A percentile compares a stretch with the other conserved stretches of the same genome.
Evolutionary conservation across 306 rosid genomes (phyloP).

Genomic region (Neltuma alba): DNA sequence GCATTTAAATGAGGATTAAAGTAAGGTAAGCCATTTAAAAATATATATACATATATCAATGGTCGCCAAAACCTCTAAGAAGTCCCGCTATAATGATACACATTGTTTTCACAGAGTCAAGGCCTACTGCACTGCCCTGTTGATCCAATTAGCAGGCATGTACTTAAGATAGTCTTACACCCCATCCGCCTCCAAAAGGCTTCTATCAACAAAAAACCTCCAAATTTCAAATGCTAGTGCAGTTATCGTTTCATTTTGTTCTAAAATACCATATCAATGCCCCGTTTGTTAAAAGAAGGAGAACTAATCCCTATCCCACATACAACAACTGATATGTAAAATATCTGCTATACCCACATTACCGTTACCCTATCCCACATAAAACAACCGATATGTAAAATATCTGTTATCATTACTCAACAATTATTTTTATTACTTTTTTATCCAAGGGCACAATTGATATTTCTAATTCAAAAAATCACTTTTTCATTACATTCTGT

Average conservation of each 20-base stretch:
- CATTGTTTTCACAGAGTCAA: constrained; percentile 7
- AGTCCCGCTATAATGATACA: constrained; percentile 17
- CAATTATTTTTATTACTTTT: no score
- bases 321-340: no score
- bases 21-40: not conserved
- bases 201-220: not conserved
- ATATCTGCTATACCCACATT: no score
- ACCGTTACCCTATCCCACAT: no score
- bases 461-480: no score
- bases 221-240: constrained; percentile 1
- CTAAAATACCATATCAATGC: not conserved
- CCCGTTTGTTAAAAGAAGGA: no score
- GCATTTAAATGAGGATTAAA: constrained; percentile 19
- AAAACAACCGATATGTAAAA: no score
- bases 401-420: no score
- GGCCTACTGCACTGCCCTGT: not conserved
- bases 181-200: not conserved
- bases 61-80: constrained; percentile 23
- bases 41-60: not conserved
- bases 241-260: constrained; percentile 18
- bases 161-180: constrained; percentile 6
- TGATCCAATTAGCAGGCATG: constrained; percentile 11
- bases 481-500: no score
- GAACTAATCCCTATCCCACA: no score
- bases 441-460: no score